A percentile compares a stretch with the other conserved stretches of the same genome.
These are phyloP conservation scores for Omphalea diandra DNA, from an alignment of 441 rosid genomes.

Conservation along the genomic window DNA sequence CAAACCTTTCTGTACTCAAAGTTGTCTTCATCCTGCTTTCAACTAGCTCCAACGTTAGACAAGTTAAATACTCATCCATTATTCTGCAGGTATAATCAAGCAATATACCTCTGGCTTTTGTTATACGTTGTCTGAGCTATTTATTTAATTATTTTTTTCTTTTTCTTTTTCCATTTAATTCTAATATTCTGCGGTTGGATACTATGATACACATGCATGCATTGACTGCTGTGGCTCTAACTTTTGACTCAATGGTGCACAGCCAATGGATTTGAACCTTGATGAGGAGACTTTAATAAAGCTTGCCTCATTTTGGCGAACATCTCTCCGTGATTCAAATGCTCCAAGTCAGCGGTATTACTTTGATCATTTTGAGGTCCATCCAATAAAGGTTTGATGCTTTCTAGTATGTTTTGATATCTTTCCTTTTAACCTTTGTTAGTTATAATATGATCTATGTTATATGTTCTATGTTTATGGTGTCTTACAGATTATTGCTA, in stretches of 20 bases:
- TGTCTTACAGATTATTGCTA: constrained; percentile 60
- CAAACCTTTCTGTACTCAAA: constrained; percentile 56
- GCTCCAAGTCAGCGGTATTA: constrained; percentile 75
- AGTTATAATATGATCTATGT: constrained; percentile 21
- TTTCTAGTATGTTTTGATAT: constrained; percentile 9
- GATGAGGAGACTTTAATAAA: constrained; percentile 95
- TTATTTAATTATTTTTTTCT: too few relatives aligned
- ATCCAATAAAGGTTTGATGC: constrained; percentile 79
- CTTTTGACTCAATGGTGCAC: constrained; percentile 32
- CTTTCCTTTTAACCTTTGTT: constrained; percentile 11
- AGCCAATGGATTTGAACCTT: constrained; percentile 88
- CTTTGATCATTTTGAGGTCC: constrained; percentile 96
- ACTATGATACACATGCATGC: constrained; percentile 3
- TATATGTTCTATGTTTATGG: constrained; percentile 22
- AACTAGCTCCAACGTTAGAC: constrained; percentile 64
- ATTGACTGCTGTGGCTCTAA: constrained; percentile 21
- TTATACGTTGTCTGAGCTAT: neutral
- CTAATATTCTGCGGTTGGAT: constrained; percentile 6
- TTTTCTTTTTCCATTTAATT: constrained; percentile 19
- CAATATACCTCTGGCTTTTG: constrained; percentile 7
- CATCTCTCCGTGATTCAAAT: constrained; percentile 67
- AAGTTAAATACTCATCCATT: constrained; percentile 73
- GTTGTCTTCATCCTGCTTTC: constrained; percentile 59
- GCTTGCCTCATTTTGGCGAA: constrained; percentile 87
- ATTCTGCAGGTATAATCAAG: constrained; percentile 69